Percentiles rank a stretch among this genome's conserved stretches.
Evolutionary conservation across 345 rosid species (phyloP).

Genomic region (Acer yangbiense): DNA sequence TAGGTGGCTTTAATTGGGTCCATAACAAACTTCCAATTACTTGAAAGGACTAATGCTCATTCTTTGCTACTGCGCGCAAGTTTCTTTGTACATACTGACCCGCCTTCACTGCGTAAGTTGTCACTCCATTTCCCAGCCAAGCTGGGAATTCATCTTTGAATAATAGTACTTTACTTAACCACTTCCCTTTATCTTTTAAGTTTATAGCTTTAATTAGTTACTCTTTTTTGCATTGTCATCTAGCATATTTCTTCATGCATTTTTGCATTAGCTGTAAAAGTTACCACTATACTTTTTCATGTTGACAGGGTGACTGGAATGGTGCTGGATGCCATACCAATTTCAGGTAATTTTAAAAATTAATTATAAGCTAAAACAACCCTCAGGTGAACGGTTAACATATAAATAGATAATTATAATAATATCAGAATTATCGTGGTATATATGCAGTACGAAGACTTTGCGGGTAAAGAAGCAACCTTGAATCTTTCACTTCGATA

Average conservation of each 20-base stretch:
- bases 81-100: slow-evolving; percentile 73
- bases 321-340: slow-evolving; percentile 99
- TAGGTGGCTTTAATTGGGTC: too few relatives aligned
- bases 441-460: slow-evolving; percentile 82
- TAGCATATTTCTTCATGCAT: background rate
- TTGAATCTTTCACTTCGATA: slow-evolving; percentile 88
- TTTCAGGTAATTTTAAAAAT: slow-evolving; percentile 48
- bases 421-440: background rate
- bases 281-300: slow-evolving; percentile 15
- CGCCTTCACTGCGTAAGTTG: slow-evolving; percentile 32
- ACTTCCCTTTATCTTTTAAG: background rate
- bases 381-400: background rate
- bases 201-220: background rate
- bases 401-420: background rate
- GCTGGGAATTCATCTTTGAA: background rate
- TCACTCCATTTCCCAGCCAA: background rate
- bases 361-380: background rate
- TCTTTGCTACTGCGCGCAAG: slow-evolving; percentile 76
- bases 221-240: background rate
- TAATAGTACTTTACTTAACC: background rate
- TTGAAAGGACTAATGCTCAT: slow-evolving; percentile 77
- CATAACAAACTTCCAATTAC: slow-evolving; percentile 75
- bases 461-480: slow-evolving; percentile 95
- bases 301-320: slow-evolving; percentile 85
- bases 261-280: too few relatives aligned